These are phyloP conservation scores for Dactylis glomerata DNA, from an alignment of 176 grass and related monocot genomes.

Conservation along the genomic window DNA sequence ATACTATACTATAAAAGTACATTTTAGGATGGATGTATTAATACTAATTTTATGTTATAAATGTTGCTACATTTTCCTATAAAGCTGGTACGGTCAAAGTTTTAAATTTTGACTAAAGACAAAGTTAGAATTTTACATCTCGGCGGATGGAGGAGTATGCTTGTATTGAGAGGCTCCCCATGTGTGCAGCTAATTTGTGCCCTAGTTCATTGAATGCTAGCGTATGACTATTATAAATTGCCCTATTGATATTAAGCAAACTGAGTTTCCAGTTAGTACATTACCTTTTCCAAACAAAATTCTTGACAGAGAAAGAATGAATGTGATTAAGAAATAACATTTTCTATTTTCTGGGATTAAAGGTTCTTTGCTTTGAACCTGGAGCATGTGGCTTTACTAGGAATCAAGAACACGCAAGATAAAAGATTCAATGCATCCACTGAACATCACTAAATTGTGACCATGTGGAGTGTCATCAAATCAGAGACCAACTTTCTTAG, in stretches of 20 bases:
- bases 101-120: too few species aligned
- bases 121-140: too few species aligned
- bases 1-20: too few species aligned
- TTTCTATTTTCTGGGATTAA: background rate
- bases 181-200: background rate
- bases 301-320: background rate
- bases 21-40: too few species aligned
- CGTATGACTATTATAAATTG: background rate
- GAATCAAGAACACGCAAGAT: background rate
- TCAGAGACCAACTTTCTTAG: background rate
- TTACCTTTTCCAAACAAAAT: background rate
- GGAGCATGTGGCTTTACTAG: background rate
- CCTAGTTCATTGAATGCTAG: background rate
- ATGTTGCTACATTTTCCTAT: too few species aligned
- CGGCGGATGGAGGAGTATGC: too few species aligned
- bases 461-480: conserved; percentile 4
- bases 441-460: background rate
- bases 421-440: background rate
- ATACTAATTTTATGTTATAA: too few species aligned
- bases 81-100: too few species aligned
- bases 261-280: background rate
- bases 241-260: background rate
- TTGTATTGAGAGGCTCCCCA: background rate
- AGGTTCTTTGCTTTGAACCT: background rate
- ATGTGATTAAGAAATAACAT: background rate